A percentile compares a stretch with the other conserved stretches of the same genome.
These are phyloP conservation scores for Cicer pinnatifidum DNA, from an alignment of 306 rosid genomes.

Conservation along the genomic window DNA sequence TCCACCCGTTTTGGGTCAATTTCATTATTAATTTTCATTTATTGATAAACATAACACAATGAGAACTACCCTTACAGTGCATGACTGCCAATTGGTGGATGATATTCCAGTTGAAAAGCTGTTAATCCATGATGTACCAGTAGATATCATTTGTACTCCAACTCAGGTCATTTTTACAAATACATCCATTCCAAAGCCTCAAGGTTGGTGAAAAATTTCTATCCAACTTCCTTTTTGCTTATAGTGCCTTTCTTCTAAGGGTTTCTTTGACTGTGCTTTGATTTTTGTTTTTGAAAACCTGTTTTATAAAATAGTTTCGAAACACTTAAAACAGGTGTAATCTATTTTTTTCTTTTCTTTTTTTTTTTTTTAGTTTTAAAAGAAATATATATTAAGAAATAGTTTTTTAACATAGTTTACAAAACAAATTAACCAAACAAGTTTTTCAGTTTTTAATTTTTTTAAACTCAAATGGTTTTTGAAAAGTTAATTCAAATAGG, in stretches of 20 bases:
- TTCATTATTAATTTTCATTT: neutral
- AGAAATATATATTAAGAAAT: too few species aligned
- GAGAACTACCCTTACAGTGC: constrained; percentile 58
- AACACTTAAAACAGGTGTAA: too few species aligned
- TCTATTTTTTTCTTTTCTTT: too few species aligned
- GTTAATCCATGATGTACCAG: constrained; percentile 84
- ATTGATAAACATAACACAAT: constrained; percentile 11
- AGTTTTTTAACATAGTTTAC: neutral
- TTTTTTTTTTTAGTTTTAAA: too few species aligned
- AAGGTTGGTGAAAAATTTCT: constrained; percentile 63
- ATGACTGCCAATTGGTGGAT: constrained; percentile 85
- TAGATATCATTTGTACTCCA: constrained; percentile 91
- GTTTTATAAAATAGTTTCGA: neutral
- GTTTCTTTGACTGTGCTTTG: neutral
- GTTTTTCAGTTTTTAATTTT: neutral
- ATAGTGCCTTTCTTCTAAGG: constrained; percentile 23
- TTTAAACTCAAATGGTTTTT: neutral
- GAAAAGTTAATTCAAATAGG: neutral
- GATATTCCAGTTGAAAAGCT: constrained; percentile 84
- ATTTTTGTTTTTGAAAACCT: neutral
- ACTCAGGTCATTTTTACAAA: constrained; percentile 71
- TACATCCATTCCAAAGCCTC: constrained; percentile 79
- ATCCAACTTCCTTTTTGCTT: constrained; percentile 15
- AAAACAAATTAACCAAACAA: neutral
- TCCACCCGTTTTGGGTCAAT: neutral